phyloP scores from a whole-genome alignment of 2,329 filamentous ascomycete genomes.

The Didymella segeticola region DNA sequence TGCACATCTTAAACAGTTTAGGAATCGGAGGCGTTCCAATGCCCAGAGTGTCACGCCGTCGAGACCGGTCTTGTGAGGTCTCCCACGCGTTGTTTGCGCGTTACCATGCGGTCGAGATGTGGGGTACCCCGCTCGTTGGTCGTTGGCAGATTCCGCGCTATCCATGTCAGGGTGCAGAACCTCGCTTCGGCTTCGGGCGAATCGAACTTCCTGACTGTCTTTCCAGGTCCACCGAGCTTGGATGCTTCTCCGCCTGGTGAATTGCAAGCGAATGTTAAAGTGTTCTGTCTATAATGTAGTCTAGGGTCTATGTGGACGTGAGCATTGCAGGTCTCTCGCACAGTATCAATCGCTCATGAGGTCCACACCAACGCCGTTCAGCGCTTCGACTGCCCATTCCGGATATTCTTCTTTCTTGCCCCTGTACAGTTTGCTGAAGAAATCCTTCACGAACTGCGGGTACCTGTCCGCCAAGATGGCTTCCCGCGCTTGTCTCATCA shows the following conservation, averaged over 20 bases:
- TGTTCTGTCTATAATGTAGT: neutral
- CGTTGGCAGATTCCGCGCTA: neutral
- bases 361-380: slow-evolving; percentile 76
- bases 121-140: slow-evolving; percentile 10
- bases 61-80: neutral
- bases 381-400: slow-evolving; percentile 80
- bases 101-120: neutral
- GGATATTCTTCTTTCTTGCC: slow-evolving; percentile 71
- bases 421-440: slow-evolving; percentile 77
- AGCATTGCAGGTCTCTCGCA: too few relatives aligned
- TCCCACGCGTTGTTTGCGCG: neutral
- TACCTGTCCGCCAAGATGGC: slow-evolving; percentile 83
- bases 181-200: neutral
- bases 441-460: slow-evolving; percentile 76
- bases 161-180: neutral
- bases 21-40: neutral
- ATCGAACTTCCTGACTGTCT: slow-evolving; percentile 1
- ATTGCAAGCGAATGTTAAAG: neutral
- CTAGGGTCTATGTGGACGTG: neutral
- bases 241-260: neutral
- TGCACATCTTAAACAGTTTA: too few relatives aligned
- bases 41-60: neutral
- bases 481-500: slow-evolving; percentile 78
- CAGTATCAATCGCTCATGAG: slow-evolving; percentile 28
- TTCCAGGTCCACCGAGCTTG: neutral